Evolutionary conservation across 192 early-diverging fungal species (phyloP), one percentile per base, ranked within the genome.

Genomic region (Gaertneriomyces semiglobifer): DNA sequence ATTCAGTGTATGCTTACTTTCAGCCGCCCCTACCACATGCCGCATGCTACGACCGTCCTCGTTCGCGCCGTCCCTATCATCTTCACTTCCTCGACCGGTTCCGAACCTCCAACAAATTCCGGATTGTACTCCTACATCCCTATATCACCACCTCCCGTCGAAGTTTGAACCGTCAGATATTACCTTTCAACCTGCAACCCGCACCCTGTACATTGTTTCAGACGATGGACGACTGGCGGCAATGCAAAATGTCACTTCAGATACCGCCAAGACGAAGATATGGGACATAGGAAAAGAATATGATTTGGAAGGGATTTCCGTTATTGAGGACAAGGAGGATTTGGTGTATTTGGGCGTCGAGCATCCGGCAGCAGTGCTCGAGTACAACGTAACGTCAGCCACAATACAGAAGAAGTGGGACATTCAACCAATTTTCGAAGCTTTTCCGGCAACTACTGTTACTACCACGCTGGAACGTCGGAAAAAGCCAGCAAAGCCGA

Each of bases 101-200:
- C 25, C 25, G 0, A 33, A 50, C 48, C 12, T 18, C 48, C 48
- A 18, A 50, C 48, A 50, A 50, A 18, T 18, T 50, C 12, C 12
- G 0, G 39, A 57, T 57, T 57, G 55, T 57, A 38, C 6, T 5
- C 20, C 20, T 5, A 38, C 14, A 9, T 57, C 55, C 14, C 12
- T 57, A 4, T 57, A 57, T 38, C 39, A 16, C 6, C 65, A 42
- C 7, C 60, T 72, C 2, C 64, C 63, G 1, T 6, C 9, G 8
- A 61, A 65, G 6, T 58, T 67, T 42, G 71, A 72, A 18, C 71
- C 71, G 6, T 62, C 59, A 14, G 71, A 72, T 45, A n/a, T 67
- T 5, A 59, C 51, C 9, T 72, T 42, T 33, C 44, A 72, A n/a
- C 44, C 46, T 10, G 8, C 44, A 5, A 20, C 41, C 14, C 18